Conservation (phyloP, 768 basidiomycete genomes). For the Cystofilobasidium macerans region DNA sequence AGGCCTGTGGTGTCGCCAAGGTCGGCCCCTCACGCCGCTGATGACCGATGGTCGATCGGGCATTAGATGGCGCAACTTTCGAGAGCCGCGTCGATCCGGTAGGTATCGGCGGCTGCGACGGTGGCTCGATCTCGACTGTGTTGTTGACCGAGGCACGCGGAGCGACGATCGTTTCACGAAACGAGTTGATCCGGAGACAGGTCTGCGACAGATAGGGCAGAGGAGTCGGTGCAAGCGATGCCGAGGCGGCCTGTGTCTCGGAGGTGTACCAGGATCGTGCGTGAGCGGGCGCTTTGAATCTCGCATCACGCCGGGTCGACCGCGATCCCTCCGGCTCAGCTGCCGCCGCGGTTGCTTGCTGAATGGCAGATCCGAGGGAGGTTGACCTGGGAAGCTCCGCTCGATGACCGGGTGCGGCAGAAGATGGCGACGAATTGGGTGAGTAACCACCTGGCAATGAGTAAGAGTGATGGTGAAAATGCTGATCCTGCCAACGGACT, state of each 20-base stretch:
- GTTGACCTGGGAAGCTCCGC: neutral
- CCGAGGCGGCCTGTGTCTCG: neutral
- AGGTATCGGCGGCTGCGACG: neutral
- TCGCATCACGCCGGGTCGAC: no score
- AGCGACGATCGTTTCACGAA: neutral
- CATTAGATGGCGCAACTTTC: no score
- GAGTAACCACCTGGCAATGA: neutral
- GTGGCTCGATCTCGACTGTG: conserved; percentile 4
- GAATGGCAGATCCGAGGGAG: neutral
- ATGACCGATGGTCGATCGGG: no score
- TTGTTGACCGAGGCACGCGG: conserved; percentile 2
- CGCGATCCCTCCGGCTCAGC: neutral
- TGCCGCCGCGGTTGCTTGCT: neutral
- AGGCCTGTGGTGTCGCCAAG: no score
- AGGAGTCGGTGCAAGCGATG: neutral
- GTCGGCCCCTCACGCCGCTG: no score
- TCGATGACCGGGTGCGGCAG: neutral
- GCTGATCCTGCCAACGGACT: conserved; percentile 2
- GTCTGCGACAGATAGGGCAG: neutral
- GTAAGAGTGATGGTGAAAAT: neutral
- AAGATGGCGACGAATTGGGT: neutral
- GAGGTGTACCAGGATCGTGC: neutral
- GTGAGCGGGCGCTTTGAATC: neutral
- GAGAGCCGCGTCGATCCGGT: neutral
- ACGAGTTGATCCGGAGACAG: neutral